Evolutionary conservation across 1,139 yeast genomes (phyloP), one percentile per base, ranked within the genome.

Genomic region (Debaryomycetaceae sp.): DNA sequence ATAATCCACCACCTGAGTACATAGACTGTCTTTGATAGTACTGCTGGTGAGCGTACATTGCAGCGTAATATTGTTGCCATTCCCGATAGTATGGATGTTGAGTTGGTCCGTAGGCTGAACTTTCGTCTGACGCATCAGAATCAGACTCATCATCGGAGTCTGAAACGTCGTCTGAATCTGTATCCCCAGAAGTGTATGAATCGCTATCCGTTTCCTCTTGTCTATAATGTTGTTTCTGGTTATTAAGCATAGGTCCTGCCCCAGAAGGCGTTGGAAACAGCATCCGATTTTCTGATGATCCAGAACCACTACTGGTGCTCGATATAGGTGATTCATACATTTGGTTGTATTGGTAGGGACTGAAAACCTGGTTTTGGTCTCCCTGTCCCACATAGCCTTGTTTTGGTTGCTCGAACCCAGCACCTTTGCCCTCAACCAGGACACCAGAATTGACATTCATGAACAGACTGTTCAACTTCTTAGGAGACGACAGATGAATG

Each of bases 1-100:
- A 11, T 8, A 22, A 22, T 3, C 26, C 26, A 22, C 36, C 39
- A 22, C 36, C 39, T 7, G 35, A 32, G 17, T 17, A 34, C 44
- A 38, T 40, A 5, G 26, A 24, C 29, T 44, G 44, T 28, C 50
- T 51, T 38, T 46, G 36, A 41, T 45, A 43, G 26, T 53, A 53
- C 36, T 58, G 60, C 37, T 59, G 59, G 35, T 57, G 60, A 17
- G 48, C 46, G 14, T 64, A 64, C 11, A 61, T 42, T 13, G 49
- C 41, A 22, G 61, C 60, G 42, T 60, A 61, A 41, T 60, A 61
- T 33, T 52, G 56, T 44, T 55, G 57, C 64, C 65, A 61, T 46
- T 59, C 63, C 35, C 59, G 63, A 33, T 58, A 58, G 39, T 57
- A 56, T 14, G 57, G 59, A 39, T 55, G 58, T 19, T 45, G 52